Conservation (phyloP, 257 asterid species). For the Solanum pinnatisectum region DNA sequence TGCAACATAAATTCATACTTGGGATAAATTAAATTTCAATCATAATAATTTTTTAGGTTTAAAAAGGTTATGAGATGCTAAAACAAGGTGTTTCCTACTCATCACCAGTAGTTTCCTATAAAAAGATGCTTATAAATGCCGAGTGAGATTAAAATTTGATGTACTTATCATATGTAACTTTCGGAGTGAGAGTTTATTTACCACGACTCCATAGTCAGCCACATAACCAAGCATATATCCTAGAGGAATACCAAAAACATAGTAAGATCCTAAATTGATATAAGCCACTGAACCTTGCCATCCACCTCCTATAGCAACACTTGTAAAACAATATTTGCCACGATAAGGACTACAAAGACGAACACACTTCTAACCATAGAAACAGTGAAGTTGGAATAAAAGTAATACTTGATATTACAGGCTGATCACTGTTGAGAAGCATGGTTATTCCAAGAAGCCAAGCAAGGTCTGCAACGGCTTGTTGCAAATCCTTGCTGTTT, state of each 20-base stretch:
- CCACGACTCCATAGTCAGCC: slow-evolving; percentile 49
- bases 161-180: background rate
- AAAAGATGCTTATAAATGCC: background rate
- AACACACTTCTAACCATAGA: background rate
- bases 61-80: background rate
- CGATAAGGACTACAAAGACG: background rate
- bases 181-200: slow-evolving; percentile 1
- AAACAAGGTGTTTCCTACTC: background rate
- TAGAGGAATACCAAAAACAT: slow-evolving; percentile 53
- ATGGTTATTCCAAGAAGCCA: slow-evolving; percentile 63
- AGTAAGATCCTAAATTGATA: slow-evolving; percentile 65
- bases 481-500: slow-evolving; percentile 46
- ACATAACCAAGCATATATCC: slow-evolving; percentile 56
- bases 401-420: slow-evolving; percentile 61
- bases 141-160: background rate
- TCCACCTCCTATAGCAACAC: slow-evolving; percentile 77
- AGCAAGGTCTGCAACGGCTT: slow-evolving; percentile 53
- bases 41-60: background rate
- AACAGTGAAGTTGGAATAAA: background rate
- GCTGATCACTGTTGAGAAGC: slow-evolving; percentile 79
- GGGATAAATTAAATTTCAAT: background rate
- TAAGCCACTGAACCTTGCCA: slow-evolving; percentile 78
- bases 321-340: slow-evolving; percentile 12
- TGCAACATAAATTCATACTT: background rate
- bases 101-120: background rate